A percentile compares a stretch with the other conserved stretches of the same genome.
Conservation (phyloP, 768 basidiomycete genomes). For the Pulveroboletus sp. region DNA sequence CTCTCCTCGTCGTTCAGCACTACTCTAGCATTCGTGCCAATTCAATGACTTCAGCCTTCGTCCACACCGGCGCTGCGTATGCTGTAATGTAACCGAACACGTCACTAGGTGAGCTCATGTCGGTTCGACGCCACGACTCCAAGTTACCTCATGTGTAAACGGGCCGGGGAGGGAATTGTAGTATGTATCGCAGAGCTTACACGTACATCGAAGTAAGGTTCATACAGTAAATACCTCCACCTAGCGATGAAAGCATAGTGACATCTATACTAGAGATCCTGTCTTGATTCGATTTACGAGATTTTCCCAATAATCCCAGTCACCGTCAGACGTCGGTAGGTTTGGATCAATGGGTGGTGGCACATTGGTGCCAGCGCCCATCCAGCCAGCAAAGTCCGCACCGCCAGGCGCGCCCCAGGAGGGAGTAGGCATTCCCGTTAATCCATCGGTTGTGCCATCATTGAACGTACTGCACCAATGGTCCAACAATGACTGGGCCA, state of each 20-base stretch:
- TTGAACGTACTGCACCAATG: constrained; percentile 83
- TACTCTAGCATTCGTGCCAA: no score
- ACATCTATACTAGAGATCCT: constrained; percentile 30
- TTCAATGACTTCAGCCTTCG: no score
- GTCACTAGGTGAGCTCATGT: no score
- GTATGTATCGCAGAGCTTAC: not conserved
- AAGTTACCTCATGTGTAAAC: no score
- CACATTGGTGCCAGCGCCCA: constrained; percentile 38
- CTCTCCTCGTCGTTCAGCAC: no score
- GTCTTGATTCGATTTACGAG: constrained; percentile 54
- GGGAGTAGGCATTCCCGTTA: constrained; percentile 41
- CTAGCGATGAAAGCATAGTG: not conserved
- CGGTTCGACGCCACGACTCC: no score
- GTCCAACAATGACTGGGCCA: constrained; percentile 74
- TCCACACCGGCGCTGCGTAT: no score
- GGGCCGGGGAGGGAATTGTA: not conserved
- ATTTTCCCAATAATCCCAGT: constrained; percentile 80
- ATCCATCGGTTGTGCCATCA: constrained; percentile 53
- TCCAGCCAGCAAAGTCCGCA: constrained; percentile 58
- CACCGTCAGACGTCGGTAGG: constrained; percentile 52
- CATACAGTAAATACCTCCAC: constrained; percentile 8
- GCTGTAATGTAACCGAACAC: no score
- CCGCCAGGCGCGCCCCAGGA: constrained; percentile 60
- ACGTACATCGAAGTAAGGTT: constrained; percentile 7
- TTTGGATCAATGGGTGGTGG: constrained; percentile 40